phyloP scores from a whole-genome alignment of 2,329 filamentous ascomycete species.

The Phyllosticta paracitricarpa region DNA sequence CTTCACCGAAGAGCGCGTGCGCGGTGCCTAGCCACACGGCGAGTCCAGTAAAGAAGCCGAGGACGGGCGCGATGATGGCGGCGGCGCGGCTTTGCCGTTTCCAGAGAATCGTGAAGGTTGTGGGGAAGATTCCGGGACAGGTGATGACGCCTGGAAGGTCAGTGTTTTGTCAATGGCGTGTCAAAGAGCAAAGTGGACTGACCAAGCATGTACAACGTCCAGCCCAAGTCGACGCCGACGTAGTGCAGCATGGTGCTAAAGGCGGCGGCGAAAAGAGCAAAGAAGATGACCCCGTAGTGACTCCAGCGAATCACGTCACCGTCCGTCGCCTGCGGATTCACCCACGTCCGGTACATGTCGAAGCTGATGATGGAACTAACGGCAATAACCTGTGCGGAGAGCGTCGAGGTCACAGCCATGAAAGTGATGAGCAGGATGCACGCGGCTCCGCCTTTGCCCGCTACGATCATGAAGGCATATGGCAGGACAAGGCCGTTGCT shows the following conservation, averaged over 20 bases:
- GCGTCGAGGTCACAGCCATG: slow-evolving; percentile 37
- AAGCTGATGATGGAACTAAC: slow-evolving; percentile 46
- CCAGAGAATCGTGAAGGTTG: slow-evolving; percentile 45
- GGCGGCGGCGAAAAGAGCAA: slow-evolving; percentile 40
- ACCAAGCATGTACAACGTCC: slow-evolving; percentile 44
- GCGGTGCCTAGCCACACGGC: slow-evolving; percentile 45
- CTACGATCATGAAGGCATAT: slow-evolving; percentile 29
- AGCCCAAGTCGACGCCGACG: slow-evolving; percentile 44
- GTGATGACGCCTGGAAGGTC: slow-evolving; percentile 35
- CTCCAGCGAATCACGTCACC: slow-evolving; percentile 42
- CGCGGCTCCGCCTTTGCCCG: slow-evolving; percentile 30
- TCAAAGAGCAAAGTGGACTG: slow-evolving; percentile 16
- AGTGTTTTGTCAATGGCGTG: slow-evolving; percentile 3
- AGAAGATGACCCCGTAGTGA: slow-evolving; percentile 44
- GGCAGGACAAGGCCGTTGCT: slow-evolving; percentile 29
- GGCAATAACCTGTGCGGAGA: slow-evolving; percentile 44
- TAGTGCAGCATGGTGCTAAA: slow-evolving; percentile 46
- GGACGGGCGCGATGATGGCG: slow-evolving; percentile 40
- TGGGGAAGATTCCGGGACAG: slow-evolving; percentile 45
- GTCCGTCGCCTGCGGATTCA: slow-evolving; percentile 38
- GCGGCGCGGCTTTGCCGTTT: slow-evolving; percentile 39
- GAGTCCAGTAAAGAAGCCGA: slow-evolving; percentile 43
- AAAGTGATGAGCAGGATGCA: slow-evolving; percentile 25
- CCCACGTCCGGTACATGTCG: slow-evolving; percentile 43
- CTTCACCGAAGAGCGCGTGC: slow-evolving; percentile 35